Base-by-base conservation (phyloP, 768 basidiomycete species). In the Rhodotorula diobovata region DNA sequence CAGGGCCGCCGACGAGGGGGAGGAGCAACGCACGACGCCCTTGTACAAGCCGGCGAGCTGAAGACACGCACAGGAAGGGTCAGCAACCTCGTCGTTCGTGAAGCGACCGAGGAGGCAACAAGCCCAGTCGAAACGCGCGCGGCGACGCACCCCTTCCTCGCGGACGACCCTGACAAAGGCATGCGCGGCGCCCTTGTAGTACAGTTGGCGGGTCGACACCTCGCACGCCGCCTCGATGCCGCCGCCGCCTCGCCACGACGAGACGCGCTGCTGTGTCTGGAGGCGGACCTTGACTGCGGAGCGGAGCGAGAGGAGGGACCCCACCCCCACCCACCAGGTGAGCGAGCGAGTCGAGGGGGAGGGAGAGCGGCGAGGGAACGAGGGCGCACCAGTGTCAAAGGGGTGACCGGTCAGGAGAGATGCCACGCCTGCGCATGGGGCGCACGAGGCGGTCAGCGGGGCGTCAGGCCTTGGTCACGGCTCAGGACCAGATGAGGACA, bases 261-360 rank as follows among this genome's bases (percentile, higher is more conserved):
- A 75, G 83, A 37, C 25, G 9, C 35, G 25, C 32, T 58, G 25
- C 48, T 67, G 71, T 1, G 71, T 88, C 79, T 92, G 90, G 67
- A 91, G 85, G 50, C 90, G 85, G 25, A 90, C 89, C 82, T 92
- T 92, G 73, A 91, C 90, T 89, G 64, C 20, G 3, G 46, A 0
- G 41, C 54, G 23, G 18, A 39, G 14, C 9, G 39, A 43, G 50
- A 35, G 34, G 21, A 10, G 34, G 11, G 3, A 16, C 46, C n/a
- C 34, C 28, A 48, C 32, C 37, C n/a, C 39, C 30, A 54, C 55
- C 18, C 14, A 10, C 12, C 23, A 34, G 53, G 11, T 66, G 23
- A 67, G 56, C 43, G 21, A 50, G 35, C 39, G 30, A 14, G 43
- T 15, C 50, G 16, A 20, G 23, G 7, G 21, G 35, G 25, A 51